phyloP scores from a whole-genome alignment of 208 protist species.

The Trypanosomatidae sp. region DNA sequence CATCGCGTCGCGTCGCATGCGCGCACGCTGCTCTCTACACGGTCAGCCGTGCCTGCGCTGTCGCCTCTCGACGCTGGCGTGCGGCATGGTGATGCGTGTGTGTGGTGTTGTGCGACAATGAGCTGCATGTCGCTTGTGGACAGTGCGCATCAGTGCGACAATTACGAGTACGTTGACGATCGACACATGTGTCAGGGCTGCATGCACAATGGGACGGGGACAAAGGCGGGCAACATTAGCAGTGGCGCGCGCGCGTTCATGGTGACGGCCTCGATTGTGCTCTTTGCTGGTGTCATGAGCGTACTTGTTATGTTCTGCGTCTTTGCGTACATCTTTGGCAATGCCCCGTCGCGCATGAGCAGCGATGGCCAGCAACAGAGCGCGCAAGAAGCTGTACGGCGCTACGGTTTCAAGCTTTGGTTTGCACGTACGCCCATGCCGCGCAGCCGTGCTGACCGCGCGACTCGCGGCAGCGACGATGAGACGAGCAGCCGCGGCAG shows the following conservation, averaged over 20 bases:
- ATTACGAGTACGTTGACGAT: slow-evolving; percentile 8
- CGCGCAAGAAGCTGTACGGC: slow-evolving; percentile 18
- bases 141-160: slow-evolving; percentile 7
- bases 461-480: neutral
- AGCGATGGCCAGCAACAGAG: slow-evolving; percentile 5
- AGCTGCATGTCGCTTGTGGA: slow-evolving; percentile 15
- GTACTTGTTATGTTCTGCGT: slow-evolving; percentile 4
- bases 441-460: neutral
- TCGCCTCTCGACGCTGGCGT: too few species aligned
- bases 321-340: neutral
- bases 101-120: slow-evolving; percentile 33
- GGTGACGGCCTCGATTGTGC: slow-evolving; percentile 4
- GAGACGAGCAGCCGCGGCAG: neutral
- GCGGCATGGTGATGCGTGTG: slow-evolving; percentile 10
- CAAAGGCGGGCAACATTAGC: slow-evolving; percentile 7
- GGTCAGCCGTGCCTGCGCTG: too few species aligned
- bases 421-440: neutral
- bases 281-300: slow-evolving; percentile 10
- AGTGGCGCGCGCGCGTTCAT: neutral
- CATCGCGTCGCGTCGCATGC: too few species aligned
- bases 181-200: slow-evolving; percentile 11
- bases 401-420: slow-evolving; percentile 21
- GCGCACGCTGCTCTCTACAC: too few species aligned
- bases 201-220: slow-evolving; percentile 11
- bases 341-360: slow-evolving; percentile 1